Percentiles rank a stretch among this genome's conserved stretches.
phyloP scores from a whole-genome alignment of 2,329 filamentous ascomycete genomes.

The Venturia carpophila region DNA sequence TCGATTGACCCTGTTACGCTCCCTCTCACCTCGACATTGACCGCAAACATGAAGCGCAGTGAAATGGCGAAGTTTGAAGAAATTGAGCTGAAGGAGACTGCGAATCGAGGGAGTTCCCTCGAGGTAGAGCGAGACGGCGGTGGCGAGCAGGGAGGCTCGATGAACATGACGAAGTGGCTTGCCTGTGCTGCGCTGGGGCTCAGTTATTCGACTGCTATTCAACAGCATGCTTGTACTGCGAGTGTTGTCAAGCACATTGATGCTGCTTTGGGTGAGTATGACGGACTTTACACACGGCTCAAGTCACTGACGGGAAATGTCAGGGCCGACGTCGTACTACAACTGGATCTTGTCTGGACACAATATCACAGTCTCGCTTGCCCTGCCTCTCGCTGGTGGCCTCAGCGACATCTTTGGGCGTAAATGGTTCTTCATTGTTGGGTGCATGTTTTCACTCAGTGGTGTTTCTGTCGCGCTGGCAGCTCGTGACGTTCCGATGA shows the following conservation, averaged over 20 bases:
- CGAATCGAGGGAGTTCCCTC: background rate
- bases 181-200: conserved; percentile 15
- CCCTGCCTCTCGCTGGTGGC: conserved; percentile 17
- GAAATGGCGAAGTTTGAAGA: background rate
- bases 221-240: conserved; percentile 18
- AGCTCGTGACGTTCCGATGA: conserved; percentile 12
- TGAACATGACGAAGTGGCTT: conserved; percentile 12
- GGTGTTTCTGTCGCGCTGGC: background rate
- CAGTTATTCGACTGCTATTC: conserved; percentile 16
- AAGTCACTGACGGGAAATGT: background rate
- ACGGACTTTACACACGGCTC: background rate
- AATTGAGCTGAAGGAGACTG: background rate
- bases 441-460: conserved; percentile 9
- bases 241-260: conserved; percentile 19
- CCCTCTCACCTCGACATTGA: background rate
- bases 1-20: too few relatives aligned
- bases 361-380: conserved; percentile 14
- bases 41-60: background rate
- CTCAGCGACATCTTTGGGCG: conserved; percentile 19
- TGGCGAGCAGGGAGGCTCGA: background rate
- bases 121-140: background rate
- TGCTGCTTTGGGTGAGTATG: conserved; percentile 14
- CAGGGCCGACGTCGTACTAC: conserved; percentile 20
- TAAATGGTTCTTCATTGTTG: conserved; percentile 17
- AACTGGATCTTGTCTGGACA: conserved; percentile 19